Evolutionary conservation across 176 grass and related monocot species (phyloP).

Genomic region (Oropetium thomaeum): DNA sequence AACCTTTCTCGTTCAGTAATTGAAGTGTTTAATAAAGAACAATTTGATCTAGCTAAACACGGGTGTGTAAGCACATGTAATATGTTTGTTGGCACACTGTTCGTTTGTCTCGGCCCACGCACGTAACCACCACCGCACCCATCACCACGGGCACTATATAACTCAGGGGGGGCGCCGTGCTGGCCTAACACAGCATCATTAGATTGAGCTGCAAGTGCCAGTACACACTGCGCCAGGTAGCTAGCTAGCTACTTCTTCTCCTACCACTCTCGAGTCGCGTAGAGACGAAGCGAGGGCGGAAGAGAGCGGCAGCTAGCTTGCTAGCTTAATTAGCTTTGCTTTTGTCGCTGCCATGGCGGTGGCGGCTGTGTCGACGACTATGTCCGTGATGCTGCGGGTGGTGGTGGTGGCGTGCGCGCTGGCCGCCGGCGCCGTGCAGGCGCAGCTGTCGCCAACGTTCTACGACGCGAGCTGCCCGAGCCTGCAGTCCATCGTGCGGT

Average conservation of each 20-base stretch:
- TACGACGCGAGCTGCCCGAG: slow-evolving; percentile 50
- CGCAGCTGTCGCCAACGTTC: slow-evolving; percentile 62
- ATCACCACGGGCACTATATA: neutral
- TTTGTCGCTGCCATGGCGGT: slow-evolving; percentile 38
- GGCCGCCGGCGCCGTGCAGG: slow-evolving; percentile 5
- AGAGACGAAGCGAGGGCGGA: neutral
- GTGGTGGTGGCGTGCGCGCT: slow-evolving; percentile 30
- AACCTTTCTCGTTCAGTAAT: slow-evolving; percentile 4
- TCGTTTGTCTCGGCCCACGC: neutral
- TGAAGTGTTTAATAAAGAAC: slow-evolving; percentile 21
- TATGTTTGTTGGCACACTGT: neutral
- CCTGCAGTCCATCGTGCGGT: slow-evolving; percentile 51
- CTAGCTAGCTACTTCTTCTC: no score
- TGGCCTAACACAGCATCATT: neutral
- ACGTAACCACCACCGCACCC: neutral
- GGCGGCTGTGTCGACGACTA: no score
- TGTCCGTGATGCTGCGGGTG: neutral
- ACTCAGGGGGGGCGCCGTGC: neutral
- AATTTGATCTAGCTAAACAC: no score
- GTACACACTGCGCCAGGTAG: no score
- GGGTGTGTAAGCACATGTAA: no score
- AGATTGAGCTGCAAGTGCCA: neutral
- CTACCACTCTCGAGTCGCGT: neutral
- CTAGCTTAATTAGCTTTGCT: no score
- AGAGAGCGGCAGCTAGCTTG: neutral